These are phyloP conservation scores for Bryum argenteum DNA, from an alignment of 225 moss, liverwort and hornwort species.

Conservation along the genomic window DNA sequence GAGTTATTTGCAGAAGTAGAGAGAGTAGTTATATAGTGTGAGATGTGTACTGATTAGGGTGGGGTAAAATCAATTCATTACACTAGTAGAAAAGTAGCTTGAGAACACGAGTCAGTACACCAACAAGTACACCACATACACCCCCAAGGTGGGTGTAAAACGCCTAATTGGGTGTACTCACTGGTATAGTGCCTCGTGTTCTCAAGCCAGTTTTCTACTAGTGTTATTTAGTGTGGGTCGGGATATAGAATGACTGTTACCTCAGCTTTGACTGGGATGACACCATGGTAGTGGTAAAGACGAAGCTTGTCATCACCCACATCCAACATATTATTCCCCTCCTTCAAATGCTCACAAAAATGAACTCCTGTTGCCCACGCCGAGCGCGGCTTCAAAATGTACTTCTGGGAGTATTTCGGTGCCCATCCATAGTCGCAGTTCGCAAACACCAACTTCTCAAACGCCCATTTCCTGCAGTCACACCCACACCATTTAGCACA, in stretches of 20 bases:
- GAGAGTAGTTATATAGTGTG: no score
- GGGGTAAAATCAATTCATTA: no score
- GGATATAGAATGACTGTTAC: background rate
- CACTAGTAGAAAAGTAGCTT: no score
- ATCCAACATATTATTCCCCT: conserved; percentile 19
- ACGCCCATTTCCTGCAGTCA: conserved; percentile 32
- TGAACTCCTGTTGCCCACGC: conserved; percentile 37
- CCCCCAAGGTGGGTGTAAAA: no score
- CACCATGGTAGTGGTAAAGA: conserved; percentile 33
- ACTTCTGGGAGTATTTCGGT: conserved; percentile 5
- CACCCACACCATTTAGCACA: background rate
- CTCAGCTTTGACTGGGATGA: conserved; percentile 22
- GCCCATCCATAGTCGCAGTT: conserved; percentile 33
- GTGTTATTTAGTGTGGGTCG: no score
- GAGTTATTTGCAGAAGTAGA: no score
- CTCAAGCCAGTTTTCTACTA: no score
- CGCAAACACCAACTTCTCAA: conserved; percentile 34
- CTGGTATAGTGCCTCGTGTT: no score
- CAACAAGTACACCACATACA: no score
- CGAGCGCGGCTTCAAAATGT: conserved; percentile 32
- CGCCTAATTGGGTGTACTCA: no score
- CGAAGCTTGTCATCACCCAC: conserved; percentile 19
- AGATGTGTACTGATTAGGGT: no score
- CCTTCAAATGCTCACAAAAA: conserved; percentile 25
- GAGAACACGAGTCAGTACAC: no score